These are phyloP conservation scores for Ephemerocybe angulata DNA, from an alignment of 768 basidiomycete species.

Conservation along the genomic window DNA sequence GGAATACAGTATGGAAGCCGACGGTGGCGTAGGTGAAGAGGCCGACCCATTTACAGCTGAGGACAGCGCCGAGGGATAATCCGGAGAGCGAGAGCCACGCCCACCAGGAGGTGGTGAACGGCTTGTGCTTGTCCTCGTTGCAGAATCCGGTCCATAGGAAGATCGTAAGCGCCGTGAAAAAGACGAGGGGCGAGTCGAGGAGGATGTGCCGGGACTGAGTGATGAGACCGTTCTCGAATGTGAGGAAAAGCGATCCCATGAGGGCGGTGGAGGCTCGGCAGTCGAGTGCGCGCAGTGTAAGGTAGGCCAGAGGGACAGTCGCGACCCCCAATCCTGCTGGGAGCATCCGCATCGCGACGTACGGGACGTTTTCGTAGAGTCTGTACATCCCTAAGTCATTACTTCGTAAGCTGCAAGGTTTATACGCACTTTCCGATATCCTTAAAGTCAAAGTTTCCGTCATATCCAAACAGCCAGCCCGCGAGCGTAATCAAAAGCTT, in stretches of 20 bases:
- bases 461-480: slow-evolving; percentile 80
- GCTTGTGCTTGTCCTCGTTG: slow-evolving; percentile 81
- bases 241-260: slow-evolving; percentile 86
- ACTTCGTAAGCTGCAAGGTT: not conserved
- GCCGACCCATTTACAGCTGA: slow-evolving; percentile 97
- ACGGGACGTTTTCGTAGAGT: slow-evolving; percentile 83
- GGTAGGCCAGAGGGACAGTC: slow-evolving; percentile 86
- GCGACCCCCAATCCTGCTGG: slow-evolving; percentile 87
- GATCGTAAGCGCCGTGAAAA: slow-evolving; percentile 89
- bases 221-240: slow-evolving; percentile 93
- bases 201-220: slow-evolving; percentile 97
- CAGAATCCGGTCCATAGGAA: slow-evolving; percentile 89
- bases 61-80: slow-evolving; percentile 85
- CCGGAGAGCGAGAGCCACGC: slow-evolving; percentile 85
- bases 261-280: slow-evolving; percentile 90
- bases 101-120: slow-evolving; percentile 92
- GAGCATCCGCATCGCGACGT: slow-evolving; percentile 95
- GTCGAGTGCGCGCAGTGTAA: slow-evolving; percentile 90
- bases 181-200: slow-evolving; percentile 95
- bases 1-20: slow-evolving; percentile 77
- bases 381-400: slow-evolving; percentile 33
- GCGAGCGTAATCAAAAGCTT: slow-evolving; percentile 93
- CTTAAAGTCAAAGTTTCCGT: slow-evolving; percentile 95
- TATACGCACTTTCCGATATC: slow-evolving; percentile 88
- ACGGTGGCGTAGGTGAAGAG: slow-evolving; percentile 96